Evolutionary conservation across 2,329 filamentous ascomycete genomes (phyloP).

Genomic region (Dothistroma pini): DNA sequence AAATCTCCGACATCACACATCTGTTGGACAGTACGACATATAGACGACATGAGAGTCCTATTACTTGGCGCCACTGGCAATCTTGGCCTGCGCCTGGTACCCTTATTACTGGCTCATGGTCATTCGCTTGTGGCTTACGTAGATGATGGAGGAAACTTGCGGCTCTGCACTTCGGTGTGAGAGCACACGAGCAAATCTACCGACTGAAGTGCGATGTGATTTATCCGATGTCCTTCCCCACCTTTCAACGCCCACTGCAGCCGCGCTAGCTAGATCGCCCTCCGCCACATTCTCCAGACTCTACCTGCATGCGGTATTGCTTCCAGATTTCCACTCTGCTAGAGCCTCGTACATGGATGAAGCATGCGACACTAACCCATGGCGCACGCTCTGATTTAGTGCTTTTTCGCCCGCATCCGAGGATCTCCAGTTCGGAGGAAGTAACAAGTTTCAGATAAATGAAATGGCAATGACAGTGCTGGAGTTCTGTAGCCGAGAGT

Average conservation of each 20-base stretch:
- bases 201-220: background rate
- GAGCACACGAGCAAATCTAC: background rate
- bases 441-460: background rate
- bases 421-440: background rate
- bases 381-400: background rate
- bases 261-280: background rate
- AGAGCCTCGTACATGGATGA: background rate
- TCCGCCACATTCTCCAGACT: background rate
- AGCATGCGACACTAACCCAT: background rate
- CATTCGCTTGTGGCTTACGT: slow-evolving; percentile 41
- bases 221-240: background rate
- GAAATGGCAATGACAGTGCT: background rate
- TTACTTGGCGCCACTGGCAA: slow-evolving; percentile 1
- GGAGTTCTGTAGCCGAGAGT: background rate
- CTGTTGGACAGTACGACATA: background rate
- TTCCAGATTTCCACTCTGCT: background rate
- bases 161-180: background rate
- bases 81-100: slow-evolving; percentile 2
- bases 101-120: slow-evolving; percentile 31
- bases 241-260: background rate
- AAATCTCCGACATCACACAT: background rate
- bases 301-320: background rate
- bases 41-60: slow-evolving; percentile 1
- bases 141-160: background rate
- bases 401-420: slow-evolving; percentile 7